These are phyloP conservation scores for Blepharisma undulans DNA, from an alignment of 169 alveolate species.

Conservation along the genomic window DNA sequence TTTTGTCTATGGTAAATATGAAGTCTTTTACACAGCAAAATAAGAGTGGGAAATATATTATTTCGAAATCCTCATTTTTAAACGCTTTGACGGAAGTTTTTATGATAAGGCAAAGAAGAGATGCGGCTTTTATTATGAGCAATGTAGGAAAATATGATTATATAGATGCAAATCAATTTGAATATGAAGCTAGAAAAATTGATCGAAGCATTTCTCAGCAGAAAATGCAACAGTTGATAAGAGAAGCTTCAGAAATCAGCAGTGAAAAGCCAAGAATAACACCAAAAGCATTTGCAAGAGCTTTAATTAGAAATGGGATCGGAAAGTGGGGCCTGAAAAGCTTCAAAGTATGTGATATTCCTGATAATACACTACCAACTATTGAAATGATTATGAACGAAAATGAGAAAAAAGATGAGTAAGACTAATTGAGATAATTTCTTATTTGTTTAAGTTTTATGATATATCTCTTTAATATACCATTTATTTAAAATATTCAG, in stretches of 20 bases:
- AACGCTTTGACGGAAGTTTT: neutral
- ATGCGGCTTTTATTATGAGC: neutral
- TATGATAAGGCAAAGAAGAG: neutral
- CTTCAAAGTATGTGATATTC: neutral
- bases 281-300: neutral
- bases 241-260: neutral
- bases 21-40: neutral
- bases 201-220: neutral
- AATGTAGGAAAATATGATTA: neutral
- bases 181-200: neutral
- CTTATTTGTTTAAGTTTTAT: neutral
- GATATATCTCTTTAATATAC: neutral
- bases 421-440: neutral
- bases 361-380: neutral
- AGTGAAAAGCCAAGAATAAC: neutral
- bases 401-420: neutral
- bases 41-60: neutral
- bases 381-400: neutral
- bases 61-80: conserved; percentile 10
- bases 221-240: neutral
- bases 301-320: neutral
- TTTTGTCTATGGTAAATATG: neutral
- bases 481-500: neutral
- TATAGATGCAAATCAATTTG: neutral
- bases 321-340: neutral